A percentile compares a stretch with the other conserved stretches of the same genome.
These are phyloP conservation scores for Venturiaceae sp. DNA, from an alignment of 2,329 filamentous ascomycete genomes.

Conservation along the genomic window DNA sequence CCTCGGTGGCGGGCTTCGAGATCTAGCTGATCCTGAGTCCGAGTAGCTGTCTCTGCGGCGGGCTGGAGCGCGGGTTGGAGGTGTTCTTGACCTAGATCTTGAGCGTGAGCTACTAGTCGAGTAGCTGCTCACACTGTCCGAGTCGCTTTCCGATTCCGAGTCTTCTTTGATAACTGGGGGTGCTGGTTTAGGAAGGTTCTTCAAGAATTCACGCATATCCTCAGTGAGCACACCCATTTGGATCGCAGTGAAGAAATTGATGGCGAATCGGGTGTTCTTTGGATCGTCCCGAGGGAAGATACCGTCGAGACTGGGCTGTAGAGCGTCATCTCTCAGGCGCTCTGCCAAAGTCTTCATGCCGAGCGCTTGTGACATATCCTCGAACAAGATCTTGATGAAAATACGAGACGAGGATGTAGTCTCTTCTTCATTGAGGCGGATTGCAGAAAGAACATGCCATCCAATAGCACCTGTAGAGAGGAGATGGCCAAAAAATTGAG, in stretches of 20 bases:
- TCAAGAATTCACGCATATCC: slow-evolving; percentile 83
- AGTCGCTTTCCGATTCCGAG: slow-evolving; percentile 57
- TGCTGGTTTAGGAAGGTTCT: slow-evolving; percentile 80
- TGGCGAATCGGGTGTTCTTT: slow-evolving; percentile 87
- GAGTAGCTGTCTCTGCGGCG: neutral
- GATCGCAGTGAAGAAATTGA: slow-evolving; percentile 99
- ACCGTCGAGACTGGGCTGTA: slow-evolving; percentile 70
- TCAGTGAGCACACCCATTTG: slow-evolving; percentile 93
- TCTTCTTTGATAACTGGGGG: slow-evolving; percentile 55
- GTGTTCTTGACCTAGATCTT: slow-evolving; percentile 15
- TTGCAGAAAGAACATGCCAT: slow-evolving; percentile 78
- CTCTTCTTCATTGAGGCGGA: slow-evolving; percentile 92
- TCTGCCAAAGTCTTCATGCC: slow-evolving; percentile 72
- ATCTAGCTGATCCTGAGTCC: slow-evolving; percentile 2
- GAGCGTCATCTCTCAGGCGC: slow-evolving; percentile 65
- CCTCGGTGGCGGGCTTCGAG: slow-evolving; percentile 8
- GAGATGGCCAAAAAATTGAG: slow-evolving; percentile 87
- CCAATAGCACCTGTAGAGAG: slow-evolving; percentile 80
- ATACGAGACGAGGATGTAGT: slow-evolving; percentile 95
- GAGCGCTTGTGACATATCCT: slow-evolving; percentile 79
- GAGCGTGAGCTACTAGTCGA: slow-evolving; percentile 50
- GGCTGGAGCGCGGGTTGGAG: slow-evolving; percentile 10
- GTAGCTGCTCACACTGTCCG: slow-evolving; percentile 60
- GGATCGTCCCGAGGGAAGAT: slow-evolving; percentile 86
- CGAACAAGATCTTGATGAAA: slow-evolving; percentile 96